These are phyloP conservation scores for Spizellomyces sp. DNA, from an alignment of 192 early-diverging fungal species.

Conservation along the genomic window DNA sequence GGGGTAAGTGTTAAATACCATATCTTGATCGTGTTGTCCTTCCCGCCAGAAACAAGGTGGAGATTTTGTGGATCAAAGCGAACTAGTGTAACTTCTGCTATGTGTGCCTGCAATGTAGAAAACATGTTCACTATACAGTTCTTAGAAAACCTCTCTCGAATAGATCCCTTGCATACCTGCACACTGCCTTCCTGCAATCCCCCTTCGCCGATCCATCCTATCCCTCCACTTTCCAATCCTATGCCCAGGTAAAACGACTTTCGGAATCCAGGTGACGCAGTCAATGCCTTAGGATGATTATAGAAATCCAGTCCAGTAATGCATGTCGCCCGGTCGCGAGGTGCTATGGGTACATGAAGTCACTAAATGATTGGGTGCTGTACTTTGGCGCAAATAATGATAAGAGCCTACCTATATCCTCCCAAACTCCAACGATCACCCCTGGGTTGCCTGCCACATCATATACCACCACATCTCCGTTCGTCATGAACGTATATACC, in stretches of 20 bases:
- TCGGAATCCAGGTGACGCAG: background rate
- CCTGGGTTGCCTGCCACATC: constrained; percentile 41
- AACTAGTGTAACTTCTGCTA: constrained; percentile 27
- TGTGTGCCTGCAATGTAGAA: constrained; percentile 35
- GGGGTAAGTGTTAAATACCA: constrained; percentile 33
- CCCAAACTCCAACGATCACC: constrained; percentile 44
- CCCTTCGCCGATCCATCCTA: constrained; percentile 19
- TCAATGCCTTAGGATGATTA: constrained; percentile 5
- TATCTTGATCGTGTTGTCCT: constrained; percentile 41
- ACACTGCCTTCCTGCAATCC: constrained; percentile 15
- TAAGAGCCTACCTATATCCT: constrained; percentile 25
- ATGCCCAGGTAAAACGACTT: constrained; percentile 22
- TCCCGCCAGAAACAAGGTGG: constrained; percentile 26
- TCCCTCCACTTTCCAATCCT: constrained; percentile 24
- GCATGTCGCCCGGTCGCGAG: constrained; percentile 32
- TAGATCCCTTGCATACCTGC: constrained; percentile 6
- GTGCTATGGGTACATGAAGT: background rate
- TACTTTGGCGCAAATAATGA: background rate
- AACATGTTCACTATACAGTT: background rate
- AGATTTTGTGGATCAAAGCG: constrained; percentile 31
- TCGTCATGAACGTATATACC: constrained; percentile 32
- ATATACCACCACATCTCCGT: constrained; percentile 49
- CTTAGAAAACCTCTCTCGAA: background rate
- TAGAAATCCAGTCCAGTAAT: constrained; percentile 35
- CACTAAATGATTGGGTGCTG: background rate